Evolutionary conservation across 495 filamentous ascomycete genomes (phyloP), one percentile per base, ranked within the genome.

Genomic region (Halenospora varia): DNA sequence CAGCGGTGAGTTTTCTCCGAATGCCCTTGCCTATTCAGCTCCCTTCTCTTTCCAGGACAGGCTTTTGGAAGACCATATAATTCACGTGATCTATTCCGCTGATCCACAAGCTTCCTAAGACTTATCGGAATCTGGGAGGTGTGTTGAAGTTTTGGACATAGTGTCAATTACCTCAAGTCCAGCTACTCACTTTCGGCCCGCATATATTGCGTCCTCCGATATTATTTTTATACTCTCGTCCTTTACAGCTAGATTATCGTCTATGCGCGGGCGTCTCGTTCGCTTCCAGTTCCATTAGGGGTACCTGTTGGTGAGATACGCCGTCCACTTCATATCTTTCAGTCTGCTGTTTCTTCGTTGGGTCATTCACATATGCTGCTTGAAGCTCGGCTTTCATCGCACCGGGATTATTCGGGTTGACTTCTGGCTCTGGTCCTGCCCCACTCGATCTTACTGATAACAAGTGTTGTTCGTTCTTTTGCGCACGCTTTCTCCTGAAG

Each of bases 1-100:
- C 45, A 44, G 59, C 59, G 59, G 54, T 62, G 59, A 57, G 53
- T 2, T 55, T 42, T n/a, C 48, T 13, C 29, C 29, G 29, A 35
- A 35, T 13, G 29, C 23, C 25, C 50, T 47, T 47, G 25, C 44
- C 57, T n/a, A n/a, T n/a, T n/a, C n/a, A n/a, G n/a, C n/a, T n/a
- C n/a, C n/a, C n/a, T n/a, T 45, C 25, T 18, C 23, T 44, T 54
- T 41, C 25, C 44, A n/a, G n/a, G n/a, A n/a, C n/a, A n/a, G n/a
- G n/a, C n/a, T n/a, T n/a, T n/a, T n/a, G n/a, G n/a, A n/a, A n/a
- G n/a, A n/a, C n/a, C n/a, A n/a, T n/a, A n/a, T n/a, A n/a, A n/a
- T n/a, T 46, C 51, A 41, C 13, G 10, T 49, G 47, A 35, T 35
- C 29, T 6, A 13, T 35, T 35, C n/a, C n/a, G 29, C 4, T 13